Conservation (phyloP, 495 filamentous ascomycete species). For the Bathelium albidoporum region DNA sequence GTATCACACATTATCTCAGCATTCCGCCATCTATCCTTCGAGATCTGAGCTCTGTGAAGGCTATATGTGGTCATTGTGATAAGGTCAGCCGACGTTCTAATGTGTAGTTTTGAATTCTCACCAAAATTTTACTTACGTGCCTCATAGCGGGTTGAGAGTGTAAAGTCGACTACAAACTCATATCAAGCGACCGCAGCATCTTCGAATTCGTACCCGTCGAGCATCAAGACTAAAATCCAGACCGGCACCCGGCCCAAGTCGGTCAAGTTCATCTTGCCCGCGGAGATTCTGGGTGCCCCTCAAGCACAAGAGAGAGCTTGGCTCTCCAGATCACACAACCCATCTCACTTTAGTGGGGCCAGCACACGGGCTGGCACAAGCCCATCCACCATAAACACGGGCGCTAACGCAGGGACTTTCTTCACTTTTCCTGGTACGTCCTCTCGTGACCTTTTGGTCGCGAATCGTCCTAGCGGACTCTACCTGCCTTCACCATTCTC, state of each 20-base stretch:
- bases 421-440: no score
- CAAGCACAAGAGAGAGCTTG: no score
- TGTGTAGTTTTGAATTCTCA: neutral
- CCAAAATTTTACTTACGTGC: neutral
- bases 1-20: neutral
- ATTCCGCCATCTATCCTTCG: neutral
- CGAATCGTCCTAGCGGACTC: no score
- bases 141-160: neutral
- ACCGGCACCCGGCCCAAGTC: neutral
- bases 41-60: neutral
- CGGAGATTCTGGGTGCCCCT: no score
- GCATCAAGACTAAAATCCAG: neutral
- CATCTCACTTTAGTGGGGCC: neutral
- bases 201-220: neutral
- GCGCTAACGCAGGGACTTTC: no score
- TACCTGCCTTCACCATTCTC: no score
- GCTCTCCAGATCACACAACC: no score
- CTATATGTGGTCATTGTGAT: neutral
- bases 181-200: neutral
- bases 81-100: neutral
- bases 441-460: no score
- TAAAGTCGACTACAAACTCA: neutral
- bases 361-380: neutral
- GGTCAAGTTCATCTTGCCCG: neutral
- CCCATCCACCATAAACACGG: neutral